phyloP scores from a whole-genome alignment of 176 grass and related monocot genomes.

The Pharus latifolius region DNA sequence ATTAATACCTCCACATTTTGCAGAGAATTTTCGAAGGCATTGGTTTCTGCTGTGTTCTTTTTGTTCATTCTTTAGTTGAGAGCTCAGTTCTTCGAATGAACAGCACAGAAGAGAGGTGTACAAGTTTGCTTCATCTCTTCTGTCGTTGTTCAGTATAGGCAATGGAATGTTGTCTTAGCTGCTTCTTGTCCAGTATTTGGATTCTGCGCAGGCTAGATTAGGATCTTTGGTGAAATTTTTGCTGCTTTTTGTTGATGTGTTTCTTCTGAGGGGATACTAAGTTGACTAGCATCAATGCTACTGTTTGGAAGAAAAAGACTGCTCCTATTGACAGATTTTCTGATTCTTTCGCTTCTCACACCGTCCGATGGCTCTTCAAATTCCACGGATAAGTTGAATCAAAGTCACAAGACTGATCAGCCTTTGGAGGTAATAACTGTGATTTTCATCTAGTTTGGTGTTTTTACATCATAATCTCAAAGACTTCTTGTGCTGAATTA shows the following conservation, averaged over 20 bases:
- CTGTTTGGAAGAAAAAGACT: slow-evolving; percentile 18
- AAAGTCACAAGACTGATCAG: slow-evolving; percentile 17
- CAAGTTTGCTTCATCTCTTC: background rate
- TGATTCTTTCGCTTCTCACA: slow-evolving; percentile 24
- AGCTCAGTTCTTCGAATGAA: background rate
- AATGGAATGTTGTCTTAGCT: background rate
- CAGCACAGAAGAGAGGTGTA: background rate
- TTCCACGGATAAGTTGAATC: slow-evolving; percentile 12
- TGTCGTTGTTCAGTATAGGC: background rate
- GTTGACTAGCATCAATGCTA: slow-evolving; percentile 21
- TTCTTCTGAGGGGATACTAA: background rate
- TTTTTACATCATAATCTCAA: background rate
- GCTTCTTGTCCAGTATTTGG: slow-evolving; percentile 1
- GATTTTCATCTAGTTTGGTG: background rate
- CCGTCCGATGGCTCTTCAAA: slow-evolving; percentile 13
- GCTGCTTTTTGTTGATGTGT: background rate
- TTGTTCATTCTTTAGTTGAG: background rate
- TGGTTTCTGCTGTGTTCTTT: background rate
- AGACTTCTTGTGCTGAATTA: background rate
- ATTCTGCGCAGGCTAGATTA: too few relatives aligned
- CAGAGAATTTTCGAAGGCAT: background rate
- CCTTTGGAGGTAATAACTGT: slow-evolving; percentile 42
- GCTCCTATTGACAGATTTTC: slow-evolving; percentile 3
- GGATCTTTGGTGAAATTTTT: background rate
- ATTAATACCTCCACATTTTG: background rate